Percentiles rank a stretch among this genome's conserved stretches.
Conservation (phyloP, 78 protist species). For the Dictyostelium discoideum region DNA sequence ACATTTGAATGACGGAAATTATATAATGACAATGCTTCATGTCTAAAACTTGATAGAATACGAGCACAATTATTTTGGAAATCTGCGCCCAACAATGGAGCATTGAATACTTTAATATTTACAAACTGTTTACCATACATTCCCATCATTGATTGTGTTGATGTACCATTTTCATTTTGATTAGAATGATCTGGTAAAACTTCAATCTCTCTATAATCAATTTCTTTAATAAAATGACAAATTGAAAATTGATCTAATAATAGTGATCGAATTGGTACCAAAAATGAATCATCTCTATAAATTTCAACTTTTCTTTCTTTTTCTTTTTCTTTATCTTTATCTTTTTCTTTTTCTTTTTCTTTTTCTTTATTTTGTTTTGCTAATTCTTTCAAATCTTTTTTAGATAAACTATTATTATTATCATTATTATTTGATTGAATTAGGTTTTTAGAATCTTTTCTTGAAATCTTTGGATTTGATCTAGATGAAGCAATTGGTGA, state of each 20-base stretch:
- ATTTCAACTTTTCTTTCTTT: not conserved
- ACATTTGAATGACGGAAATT: conserved; percentile 47
- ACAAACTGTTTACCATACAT: conserved; percentile 28
- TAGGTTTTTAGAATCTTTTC: not conserved
- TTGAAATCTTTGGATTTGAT: conserved; percentile 1
- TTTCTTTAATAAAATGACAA: conserved; percentile 11
- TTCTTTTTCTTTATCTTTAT: not conserved
- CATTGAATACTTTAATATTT: conserved; percentile 45
- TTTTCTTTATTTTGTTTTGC: not conserved
- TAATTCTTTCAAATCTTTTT: conserved; percentile 22
- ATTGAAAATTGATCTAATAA: conserved; percentile 26
- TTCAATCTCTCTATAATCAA: conserved; percentile 48
- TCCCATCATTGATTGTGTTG: conserved; percentile 37
- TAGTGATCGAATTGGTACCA: not conserved
- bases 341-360: not conserved
- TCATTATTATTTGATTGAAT: not conserved
- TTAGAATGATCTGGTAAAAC: conserved; percentile 1
- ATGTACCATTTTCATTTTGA: not conserved
- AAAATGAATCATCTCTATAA: not conserved
- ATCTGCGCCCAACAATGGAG: conserved; percentile 9
- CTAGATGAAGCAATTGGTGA: conserved; percentile 10
- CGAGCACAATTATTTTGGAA: not conserved
- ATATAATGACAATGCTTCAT: conserved; percentile 45
- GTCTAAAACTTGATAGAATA: conserved; percentile 17
- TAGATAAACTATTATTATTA: not conserved